Evolutionary conservation across 2,329 filamentous ascomycete genomes (phyloP), one percentile per base, ranked within the genome.

Genomic region (Hyphodiscus sp.): DNA sequence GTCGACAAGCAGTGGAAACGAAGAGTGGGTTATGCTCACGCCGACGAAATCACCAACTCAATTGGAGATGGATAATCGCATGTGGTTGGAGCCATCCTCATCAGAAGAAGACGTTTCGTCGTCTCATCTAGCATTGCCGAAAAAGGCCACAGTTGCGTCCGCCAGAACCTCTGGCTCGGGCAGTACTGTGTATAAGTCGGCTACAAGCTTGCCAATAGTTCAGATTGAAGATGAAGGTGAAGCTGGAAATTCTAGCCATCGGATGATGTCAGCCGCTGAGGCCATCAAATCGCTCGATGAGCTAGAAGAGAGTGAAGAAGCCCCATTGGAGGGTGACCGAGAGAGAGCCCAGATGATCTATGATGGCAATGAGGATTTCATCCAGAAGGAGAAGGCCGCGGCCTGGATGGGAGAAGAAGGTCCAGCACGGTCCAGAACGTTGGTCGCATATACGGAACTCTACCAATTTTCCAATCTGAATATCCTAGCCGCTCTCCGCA

Each of bases 381-480:
- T 94, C 20, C 78, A 79, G 42, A 91, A 89, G 65, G 83, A 86
- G 30, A 86, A 87, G 67, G 90, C 91, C 16, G 91, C 91, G 23
- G 81, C 90, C 26, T 95, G 90, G 85, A 60, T 69, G 54, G 94
- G 94, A 62, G 89, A 94, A 63, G 82, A 85, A 58, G 81, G 81
- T 0, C 74, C 74, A 1, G 71, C 82, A 30, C 75, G 81, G 16
- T 77, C 82, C 63, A 74, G 80, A 20, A 82, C 80, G 0, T 67
- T 86, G 20, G 72, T 74, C 60, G 92, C 92, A 0, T 99, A 96
- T 70, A 95, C 99, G 87, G 85, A 90, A 56, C 75, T 96, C 11
- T 96, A 92, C 68, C 86, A 96, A 67, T 97, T 94, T 74, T 76
- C 81, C 8, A 86, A 86, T 62, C 78, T 87, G 65, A 95, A 89